Percentiles rank a stretch among this genome's conserved stretches.
phyloP scores from a whole-genome alignment of 257 asterid genomes.

The Solanum sejunctum region DNA sequence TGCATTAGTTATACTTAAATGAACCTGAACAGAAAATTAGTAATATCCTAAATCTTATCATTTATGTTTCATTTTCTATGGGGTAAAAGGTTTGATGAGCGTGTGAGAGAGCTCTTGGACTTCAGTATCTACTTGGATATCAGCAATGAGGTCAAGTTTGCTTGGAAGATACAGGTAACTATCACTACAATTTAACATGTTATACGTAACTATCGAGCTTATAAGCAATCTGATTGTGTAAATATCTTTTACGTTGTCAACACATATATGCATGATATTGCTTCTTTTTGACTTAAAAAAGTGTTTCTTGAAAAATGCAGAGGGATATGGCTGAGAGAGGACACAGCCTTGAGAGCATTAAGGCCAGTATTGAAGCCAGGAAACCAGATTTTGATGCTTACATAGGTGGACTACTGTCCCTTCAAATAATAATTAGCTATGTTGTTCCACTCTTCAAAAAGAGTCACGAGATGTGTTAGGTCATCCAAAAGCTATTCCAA shows the following conservation, averaged over 20 bases:
- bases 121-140: slow-evolving; percentile 94
- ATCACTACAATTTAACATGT: background rate
- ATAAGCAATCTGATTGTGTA: background rate
- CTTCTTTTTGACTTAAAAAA: background rate
- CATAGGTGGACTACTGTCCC: slow-evolving; percentile 39
- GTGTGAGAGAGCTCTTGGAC: slow-evolving; percentile 94
- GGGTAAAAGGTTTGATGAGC: slow-evolving; percentile 60
- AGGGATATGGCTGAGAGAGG: slow-evolving; percentile 99
- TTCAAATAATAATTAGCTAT: background rate
- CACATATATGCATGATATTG: background rate
- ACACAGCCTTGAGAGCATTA: slow-evolving; percentile 95
- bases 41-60: background rate
- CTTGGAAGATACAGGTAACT: slow-evolving; percentile 64
- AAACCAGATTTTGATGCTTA: slow-evolving; percentile 93
- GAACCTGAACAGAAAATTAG: too few species aligned
- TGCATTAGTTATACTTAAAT: too few species aligned
- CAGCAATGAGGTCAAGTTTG: slow-evolving; percentile 93
- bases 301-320: slow-evolving; percentile 29
- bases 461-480: background rate
- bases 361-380: slow-evolving; percentile 92
- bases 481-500: background rate
- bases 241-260: background rate
- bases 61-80: background rate
- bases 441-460: background rate
- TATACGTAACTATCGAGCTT: background rate